Percentiles rank a stretch among this genome's conserved stretches.
Evolutionary conservation across 257 asterid genomes (phyloP).

Genomic region (Rauvolfia tetraphylla): DNA sequence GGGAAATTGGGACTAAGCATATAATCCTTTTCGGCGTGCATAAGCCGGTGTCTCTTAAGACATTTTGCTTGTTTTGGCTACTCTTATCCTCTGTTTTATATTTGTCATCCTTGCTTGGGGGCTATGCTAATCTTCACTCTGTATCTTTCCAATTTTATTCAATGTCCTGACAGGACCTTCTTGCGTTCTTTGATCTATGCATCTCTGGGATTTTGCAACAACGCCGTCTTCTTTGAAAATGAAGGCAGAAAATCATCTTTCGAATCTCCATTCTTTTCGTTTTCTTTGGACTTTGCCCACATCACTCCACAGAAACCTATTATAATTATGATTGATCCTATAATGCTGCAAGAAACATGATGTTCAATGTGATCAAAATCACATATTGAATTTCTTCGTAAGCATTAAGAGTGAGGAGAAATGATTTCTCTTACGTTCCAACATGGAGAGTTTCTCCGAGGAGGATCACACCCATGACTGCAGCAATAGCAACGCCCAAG

Average conservation of each 20-base stretch:
- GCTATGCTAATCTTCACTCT: slow-evolving; percentile 73
- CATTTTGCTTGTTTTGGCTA: neutral
- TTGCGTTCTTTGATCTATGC: neutral
- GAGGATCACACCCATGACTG: slow-evolving; percentile 20
- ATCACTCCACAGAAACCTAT: slow-evolving; percentile 6
- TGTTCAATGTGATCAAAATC: neutral
- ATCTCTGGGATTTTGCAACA: neutral
- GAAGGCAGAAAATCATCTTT: neutral
- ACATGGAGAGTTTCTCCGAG: slow-evolving; percentile 23
- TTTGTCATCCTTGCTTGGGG: slow-evolving; percentile 6
- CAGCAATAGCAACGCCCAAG: slow-evolving; percentile 22
- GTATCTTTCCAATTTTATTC: too few species aligned
- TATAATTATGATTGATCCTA: neutral
- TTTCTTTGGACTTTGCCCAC: slow-evolving; percentile 11
- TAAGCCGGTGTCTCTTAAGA: too few species aligned
- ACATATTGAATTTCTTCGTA: neutral
- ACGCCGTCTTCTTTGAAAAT: neutral
- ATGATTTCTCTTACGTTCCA: slow-evolving; percentile 19
- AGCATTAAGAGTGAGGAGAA: neutral
- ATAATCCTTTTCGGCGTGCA: too few species aligned
- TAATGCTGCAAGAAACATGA: slow-evolving; percentile 5
- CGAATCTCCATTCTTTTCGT: neutral
- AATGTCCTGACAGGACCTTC: neutral
- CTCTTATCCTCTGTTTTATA: neutral
- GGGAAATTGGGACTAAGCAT: too few species aligned